These are phyloP conservation scores for Xylaria scruposa DNA, from an alignment of 495 filamentous ascomycete species.

Conservation along the genomic window DNA sequence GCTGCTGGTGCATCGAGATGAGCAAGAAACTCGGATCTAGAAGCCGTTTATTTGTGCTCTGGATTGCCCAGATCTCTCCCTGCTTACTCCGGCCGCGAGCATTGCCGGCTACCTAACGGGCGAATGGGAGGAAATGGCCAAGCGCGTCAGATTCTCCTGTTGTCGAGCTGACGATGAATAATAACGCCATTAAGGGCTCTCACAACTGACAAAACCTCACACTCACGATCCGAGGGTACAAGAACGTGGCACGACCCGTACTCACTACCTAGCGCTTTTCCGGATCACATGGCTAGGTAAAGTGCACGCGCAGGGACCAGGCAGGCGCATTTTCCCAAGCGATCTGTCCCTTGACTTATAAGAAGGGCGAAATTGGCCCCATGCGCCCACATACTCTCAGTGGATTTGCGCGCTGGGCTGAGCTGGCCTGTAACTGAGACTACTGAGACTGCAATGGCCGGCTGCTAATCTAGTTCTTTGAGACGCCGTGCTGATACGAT, in stretches of 20 bases:
- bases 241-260: conserved; percentile 25
- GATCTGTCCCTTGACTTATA: conserved; percentile 6
- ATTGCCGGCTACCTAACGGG: conserved; percentile 15
- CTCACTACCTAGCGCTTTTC: not conserved
- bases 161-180: conserved; percentile 9
- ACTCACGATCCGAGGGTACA: not conserved
- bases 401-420: not conserved
- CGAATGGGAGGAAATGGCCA: conserved; percentile 15
- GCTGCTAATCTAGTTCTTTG: not conserved
- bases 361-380: conserved; percentile 9
- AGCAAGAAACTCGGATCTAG: conserved; percentile 5
- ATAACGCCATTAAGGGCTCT: conserved; percentile 13
- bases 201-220: not conserved
- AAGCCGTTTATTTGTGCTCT: conserved; percentile 7
- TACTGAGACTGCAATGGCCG: not conserved
- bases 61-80: not conserved
- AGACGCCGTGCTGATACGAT: not conserved
- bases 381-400: not conserved
- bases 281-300: conserved; percentile 18
- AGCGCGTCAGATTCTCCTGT: conserved; percentile 14
- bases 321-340: conserved; percentile 2
- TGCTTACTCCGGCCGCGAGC: conserved; percentile 18
- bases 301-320: conserved; percentile 16
- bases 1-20: conserved; percentile 4
- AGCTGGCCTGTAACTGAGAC: conserved; percentile 6